A percentile compares a stretch with the other conserved stretches of the same genome.
These are phyloP conservation scores for Dactylonectria macrodidyma DNA, from an alignment of 2,329 filamentous ascomycete genomes.

Conservation along the genomic window DNA sequence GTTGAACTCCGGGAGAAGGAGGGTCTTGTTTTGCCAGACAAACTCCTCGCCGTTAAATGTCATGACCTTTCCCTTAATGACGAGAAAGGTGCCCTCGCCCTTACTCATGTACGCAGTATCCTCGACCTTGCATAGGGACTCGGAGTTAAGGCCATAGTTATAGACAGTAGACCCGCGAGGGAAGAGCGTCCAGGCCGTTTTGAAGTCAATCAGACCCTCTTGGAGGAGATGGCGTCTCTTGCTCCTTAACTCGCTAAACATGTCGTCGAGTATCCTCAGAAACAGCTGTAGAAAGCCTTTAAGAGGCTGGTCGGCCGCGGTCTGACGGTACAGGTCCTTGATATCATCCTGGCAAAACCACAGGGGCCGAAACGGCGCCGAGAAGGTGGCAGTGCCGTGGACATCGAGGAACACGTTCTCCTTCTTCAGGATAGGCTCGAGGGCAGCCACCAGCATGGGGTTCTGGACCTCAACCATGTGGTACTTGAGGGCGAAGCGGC, in stretches of 20 bases:
- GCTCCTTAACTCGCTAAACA: constrained; percentile 58
- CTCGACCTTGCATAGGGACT: constrained; percentile 58
- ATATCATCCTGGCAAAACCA: constrained; percentile 63
- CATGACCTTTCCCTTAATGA: constrained; percentile 53
- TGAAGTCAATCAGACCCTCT: constrained; percentile 58
- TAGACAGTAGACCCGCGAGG: constrained; percentile 57
- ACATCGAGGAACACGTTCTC: constrained; percentile 58
- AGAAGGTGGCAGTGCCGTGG: constrained; percentile 55
- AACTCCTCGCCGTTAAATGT: constrained; percentile 59
- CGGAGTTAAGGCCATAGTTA: constrained; percentile 56
- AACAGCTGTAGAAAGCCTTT: constrained; percentile 58
- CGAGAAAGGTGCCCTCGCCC: constrained; percentile 34
- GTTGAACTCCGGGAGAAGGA: constrained; percentile 52
- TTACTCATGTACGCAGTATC: constrained; percentile 50
- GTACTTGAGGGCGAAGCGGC: constrained; percentile 56
- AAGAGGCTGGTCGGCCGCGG: constrained; percentile 47
- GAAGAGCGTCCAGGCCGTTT: constrained; percentile 62
- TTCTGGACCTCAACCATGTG: constrained; percentile 61
- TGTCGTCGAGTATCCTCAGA: constrained; percentile 57
- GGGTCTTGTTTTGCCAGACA: constrained; percentile 54
- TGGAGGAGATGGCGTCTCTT: constrained; percentile 55
- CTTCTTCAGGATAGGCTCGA: constrained; percentile 60
- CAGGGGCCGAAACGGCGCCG: constrained; percentile 57
- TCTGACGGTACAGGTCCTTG: constrained; percentile 48
- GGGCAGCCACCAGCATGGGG: constrained; percentile 55